Evolutionary conservation across 768 basidiomycete species (phyloP).

Genomic region (Trametes punicea): DNA sequence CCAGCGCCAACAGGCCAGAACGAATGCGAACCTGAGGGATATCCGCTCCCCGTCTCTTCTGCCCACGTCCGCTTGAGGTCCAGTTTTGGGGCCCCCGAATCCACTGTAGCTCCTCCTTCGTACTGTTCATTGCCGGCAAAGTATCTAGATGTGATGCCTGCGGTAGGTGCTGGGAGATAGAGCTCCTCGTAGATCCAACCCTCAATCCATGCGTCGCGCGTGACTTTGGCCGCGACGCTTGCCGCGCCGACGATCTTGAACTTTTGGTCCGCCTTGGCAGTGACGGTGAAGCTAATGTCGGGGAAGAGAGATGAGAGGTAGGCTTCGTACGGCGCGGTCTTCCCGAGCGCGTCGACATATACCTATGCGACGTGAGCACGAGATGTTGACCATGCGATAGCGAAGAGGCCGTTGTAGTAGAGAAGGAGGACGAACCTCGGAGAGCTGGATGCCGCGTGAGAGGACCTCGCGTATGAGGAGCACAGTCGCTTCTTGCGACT

Average conservation of each 20-base stretch:
- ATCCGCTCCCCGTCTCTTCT: conserved; percentile 70
- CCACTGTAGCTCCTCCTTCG: background rate
- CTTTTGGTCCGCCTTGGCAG: conserved; percentile 90
- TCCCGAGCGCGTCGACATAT: conserved; percentile 93
- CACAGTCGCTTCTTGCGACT: conserved; percentile 87
- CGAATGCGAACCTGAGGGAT: conserved; percentile 68
- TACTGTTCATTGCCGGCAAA: conserved; percentile 1
- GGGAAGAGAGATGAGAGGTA: conserved; percentile 82
- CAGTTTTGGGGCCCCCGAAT: no score
- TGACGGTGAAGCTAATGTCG: conserved; percentile 82
- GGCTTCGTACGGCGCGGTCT: conserved; percentile 78
- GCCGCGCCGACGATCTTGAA: conserved; percentile 98
- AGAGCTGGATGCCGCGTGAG: conserved; percentile 72
- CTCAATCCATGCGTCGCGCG: conserved; percentile 86
- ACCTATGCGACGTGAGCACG: conserved; percentile 45
- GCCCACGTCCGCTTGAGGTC: no score
- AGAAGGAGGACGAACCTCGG: conserved; percentile 51
- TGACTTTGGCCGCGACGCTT: conserved; percentile 97
- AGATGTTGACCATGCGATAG: background rate
- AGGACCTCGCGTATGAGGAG: conserved; percentile 83
- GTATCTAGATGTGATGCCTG: no score
- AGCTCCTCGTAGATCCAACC: conserved; percentile 77
- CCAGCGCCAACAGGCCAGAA: background rate
- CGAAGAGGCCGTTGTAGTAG: background rate
- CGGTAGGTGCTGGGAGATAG: background rate